phyloP scores from a whole-genome alignment of 257 asterid genomes.

The Thymus mandschuricus region DNA sequence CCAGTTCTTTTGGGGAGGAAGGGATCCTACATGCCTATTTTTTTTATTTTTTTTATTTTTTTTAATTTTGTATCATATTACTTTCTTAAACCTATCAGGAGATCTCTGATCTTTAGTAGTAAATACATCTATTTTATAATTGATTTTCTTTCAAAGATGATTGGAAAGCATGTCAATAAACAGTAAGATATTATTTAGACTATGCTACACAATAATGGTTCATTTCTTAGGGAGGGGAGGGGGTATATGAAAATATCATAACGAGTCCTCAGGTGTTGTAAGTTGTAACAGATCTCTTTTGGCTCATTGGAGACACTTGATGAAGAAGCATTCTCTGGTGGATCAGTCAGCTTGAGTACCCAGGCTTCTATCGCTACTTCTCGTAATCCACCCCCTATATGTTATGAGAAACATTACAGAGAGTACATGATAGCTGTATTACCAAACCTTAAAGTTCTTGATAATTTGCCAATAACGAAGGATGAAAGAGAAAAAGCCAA shows the following conservation, averaged over 20 bases:
- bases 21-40: conserved; percentile 15
- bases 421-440: conserved; percentile 83
- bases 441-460: conserved; percentile 70
- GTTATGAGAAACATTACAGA: conserved; percentile 84
- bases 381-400: conserved; percentile 78
- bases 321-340: conserved; percentile 43
- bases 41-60: not conserved
- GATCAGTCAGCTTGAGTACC: conserved; percentile 40
- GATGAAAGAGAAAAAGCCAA: conserved; percentile 68
- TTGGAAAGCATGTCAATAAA: conserved; percentile 14
- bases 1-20: not conserved
- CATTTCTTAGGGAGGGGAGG: not conserved
- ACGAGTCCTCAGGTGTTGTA: conserved; percentile 27
- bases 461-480: conserved; percentile 65
- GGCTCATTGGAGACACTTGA: conserved; percentile 54
- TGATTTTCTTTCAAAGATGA: conserved; percentile 22
- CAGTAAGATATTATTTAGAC: conserved; percentile 11
- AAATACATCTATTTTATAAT: conserved; percentile 15
- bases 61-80: not conserved
- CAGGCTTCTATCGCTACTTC: conserved; percentile 42
- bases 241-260: conserved; percentile 18
- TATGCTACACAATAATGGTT: not conserved
- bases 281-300: conserved; percentile 53
- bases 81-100: not conserved
- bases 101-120: conserved; percentile 16